Base-by-base conservation (phyloP, 768 basidiomycete genomes). In the Tubosaeta brunneosetosa region DNA sequence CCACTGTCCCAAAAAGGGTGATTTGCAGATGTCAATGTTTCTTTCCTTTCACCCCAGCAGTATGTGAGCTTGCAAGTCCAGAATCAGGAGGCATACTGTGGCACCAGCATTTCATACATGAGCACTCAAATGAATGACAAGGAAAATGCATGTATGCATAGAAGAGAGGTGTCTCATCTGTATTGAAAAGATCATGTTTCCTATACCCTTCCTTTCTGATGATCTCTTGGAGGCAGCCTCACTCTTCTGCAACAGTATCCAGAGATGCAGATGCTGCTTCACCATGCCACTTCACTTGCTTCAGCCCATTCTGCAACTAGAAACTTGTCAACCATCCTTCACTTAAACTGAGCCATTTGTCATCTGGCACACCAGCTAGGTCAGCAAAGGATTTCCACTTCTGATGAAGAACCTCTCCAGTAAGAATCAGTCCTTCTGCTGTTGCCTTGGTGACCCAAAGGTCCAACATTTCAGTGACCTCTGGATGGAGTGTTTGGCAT, bases 81-180 rank as follows among this genome's bases (percentile, higher is more conserved):
- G 1, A 3, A 14, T 58, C 47, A 5, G 56, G 50, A 0, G 56
- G 47, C 50, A 55, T 44, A 0, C 50, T 55, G 22, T 29, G 12
- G 25, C 7, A 36, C 19, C 19, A n/a, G 27, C 27, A 29, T 29
- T 29, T 29, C 8, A 8, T 29, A 29, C 27, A 29, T 29, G 27
- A 29, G 27, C 27, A 29, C 27, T 14, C 8, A 44, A 7, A 44
- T 33, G 10, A 25, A 14, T 46, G 6, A 4, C 16, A 5, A 25
- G 11, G 3, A 13, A 3, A 22, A 41, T 36, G 52, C 8, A 54
- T 61, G 3, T 49, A 73, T 60, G 38, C 69, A 65, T 66, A 73
- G 51, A 73, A 74, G 2, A 72, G 55, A 0, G 67, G 61, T 0
- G 68, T 68, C 49, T 74, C 66, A 52, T 75, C 72, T 55, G 67